phyloP scores from a whole-genome alignment of 2,329 filamentous ascomycete species.

The Fusarium abutilonis region DNA sequence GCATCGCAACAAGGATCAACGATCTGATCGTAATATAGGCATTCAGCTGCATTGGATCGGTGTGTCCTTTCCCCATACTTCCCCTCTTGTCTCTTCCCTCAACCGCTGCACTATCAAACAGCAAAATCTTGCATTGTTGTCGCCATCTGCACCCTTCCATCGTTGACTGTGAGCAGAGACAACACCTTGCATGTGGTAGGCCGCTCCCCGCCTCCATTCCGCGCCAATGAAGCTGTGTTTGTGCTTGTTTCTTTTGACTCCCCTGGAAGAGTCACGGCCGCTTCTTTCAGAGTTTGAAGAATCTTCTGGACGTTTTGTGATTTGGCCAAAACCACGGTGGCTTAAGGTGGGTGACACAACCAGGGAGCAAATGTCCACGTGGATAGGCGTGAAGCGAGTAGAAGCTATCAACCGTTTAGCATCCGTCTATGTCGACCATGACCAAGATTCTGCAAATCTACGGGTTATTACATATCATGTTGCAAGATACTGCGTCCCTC shows the following conservation, averaged over 20 bases:
- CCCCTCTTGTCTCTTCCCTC: neutral
- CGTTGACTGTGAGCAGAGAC: neutral
- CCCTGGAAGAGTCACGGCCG: neutral
- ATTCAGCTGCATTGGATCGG: neutral
- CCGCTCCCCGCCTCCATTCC: neutral
- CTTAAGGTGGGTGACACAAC: neutral
- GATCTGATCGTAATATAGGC: no score
- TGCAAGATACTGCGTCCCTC: neutral
- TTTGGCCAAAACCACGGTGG: neutral
- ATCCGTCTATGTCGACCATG: neutral
- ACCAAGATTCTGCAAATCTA: neutral
- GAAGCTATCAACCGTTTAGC: neutral
- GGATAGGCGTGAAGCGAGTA: neutral
- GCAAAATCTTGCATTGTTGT: neutral
- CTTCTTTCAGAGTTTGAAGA: no score
- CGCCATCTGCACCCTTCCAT: neutral
- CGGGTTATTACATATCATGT: neutral
- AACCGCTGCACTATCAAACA: neutral
- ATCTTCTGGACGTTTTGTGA: neutral
- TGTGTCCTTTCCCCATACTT: neutral
- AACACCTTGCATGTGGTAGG: neutral
- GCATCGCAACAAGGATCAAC: no score
- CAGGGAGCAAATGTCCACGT: neutral
- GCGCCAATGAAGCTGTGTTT: neutral
- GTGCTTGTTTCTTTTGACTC: neutral